These are phyloP conservation scores for Rutstroemia sp. DNA, from an alignment of 2,329 filamentous ascomycete genomes.

Conservation along the genomic window DNA sequence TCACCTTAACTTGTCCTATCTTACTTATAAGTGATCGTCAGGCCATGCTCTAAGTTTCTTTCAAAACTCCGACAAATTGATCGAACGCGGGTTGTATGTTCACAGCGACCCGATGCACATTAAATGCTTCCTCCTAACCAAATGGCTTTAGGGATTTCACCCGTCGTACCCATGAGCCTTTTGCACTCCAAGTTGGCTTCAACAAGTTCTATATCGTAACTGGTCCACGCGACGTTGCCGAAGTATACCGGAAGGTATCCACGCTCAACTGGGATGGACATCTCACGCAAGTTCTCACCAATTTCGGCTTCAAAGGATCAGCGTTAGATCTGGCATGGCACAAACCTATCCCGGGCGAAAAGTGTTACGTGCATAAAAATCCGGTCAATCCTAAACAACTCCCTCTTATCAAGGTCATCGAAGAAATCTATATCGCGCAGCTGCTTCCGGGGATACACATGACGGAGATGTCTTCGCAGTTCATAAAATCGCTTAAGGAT, in stretches of 20 bases:
- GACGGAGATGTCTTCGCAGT: slow-evolving; percentile 1
- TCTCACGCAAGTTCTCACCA: neutral
- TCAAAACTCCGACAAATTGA: neutral
- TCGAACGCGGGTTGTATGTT: neutral
- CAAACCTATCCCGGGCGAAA: neutral
- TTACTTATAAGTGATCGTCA: neutral
- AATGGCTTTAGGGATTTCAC: neutral
- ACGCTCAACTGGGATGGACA: slow-evolving; percentile 1
- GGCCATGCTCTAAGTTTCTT: neutral
- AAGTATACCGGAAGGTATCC: slow-evolving; percentile 1
- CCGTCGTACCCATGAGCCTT: neutral
- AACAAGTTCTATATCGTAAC: neutral
- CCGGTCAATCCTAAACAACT: slow-evolving; percentile 3
- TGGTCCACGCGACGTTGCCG: neutral
- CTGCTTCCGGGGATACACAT: neutral
- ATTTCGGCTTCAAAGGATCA: neutral
- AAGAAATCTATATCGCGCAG: slow-evolving; percentile 3
- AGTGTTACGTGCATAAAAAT: slow-evolving; percentile 3
- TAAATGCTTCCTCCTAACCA: neutral
- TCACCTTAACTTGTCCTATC: neutral
- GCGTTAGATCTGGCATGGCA: slow-evolving; percentile 1
- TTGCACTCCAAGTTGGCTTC: slow-evolving; percentile 1
- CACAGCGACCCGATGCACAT: too few relatives aligned
- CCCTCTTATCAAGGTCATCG: neutral
- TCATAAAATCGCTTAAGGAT: neutral